phyloP scores from a whole-genome alignment of 1,139 yeast genomes.

The Hemisphaericaspora xylofermentans region DNA sequence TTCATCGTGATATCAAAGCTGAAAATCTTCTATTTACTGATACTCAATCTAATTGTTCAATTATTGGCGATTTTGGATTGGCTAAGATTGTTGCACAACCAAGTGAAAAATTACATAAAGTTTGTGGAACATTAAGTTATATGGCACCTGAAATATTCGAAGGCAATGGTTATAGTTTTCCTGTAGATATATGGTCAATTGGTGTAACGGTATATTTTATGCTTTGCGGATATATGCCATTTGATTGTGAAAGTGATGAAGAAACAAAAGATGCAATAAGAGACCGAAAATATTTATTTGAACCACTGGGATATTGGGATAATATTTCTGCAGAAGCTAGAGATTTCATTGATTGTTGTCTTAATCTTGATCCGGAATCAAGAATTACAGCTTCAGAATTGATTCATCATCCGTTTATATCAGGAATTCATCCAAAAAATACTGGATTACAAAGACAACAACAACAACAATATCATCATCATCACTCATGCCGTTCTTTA shows the following conservation, averaged over 20 bases:
- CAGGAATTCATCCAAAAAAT: not conserved
- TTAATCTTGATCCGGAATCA: constrained; percentile 42
- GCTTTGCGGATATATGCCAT: constrained; percentile 76
- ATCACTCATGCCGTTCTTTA: not conserved
- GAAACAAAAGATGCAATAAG: constrained; percentile 67
- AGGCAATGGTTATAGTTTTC: constrained; percentile 52
- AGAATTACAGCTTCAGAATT: constrained; percentile 52
- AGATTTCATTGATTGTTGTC: constrained; percentile 59
- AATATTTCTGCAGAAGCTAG: constrained; percentile 55
- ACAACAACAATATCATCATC: not conserved
- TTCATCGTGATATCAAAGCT: constrained; percentile 45
- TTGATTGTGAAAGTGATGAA: constrained; percentile 70
- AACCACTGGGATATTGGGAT: constrained; percentile 60
- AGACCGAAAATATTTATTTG: constrained; percentile 57
- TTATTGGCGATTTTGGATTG: constrained; percentile 75
- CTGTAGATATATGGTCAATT: constrained; percentile 75
- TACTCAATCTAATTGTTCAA: constrained; percentile 30
- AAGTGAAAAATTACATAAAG: constrained; percentile 26
- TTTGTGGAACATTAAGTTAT: constrained; percentile 70
- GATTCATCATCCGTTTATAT: constrained; percentile 46
- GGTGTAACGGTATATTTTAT: constrained; percentile 73
- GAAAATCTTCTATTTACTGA: constrained; percentile 38
- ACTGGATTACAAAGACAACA: not conserved
- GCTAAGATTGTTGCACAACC: constrained; percentile 37
- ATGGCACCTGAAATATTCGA: constrained; percentile 69